Percentiles rank a stretch among this genome's conserved stretches.
Conservation (phyloP, 2,329 filamentous ascomycete genomes). For the Thielaviopsis euricoi region DNA sequence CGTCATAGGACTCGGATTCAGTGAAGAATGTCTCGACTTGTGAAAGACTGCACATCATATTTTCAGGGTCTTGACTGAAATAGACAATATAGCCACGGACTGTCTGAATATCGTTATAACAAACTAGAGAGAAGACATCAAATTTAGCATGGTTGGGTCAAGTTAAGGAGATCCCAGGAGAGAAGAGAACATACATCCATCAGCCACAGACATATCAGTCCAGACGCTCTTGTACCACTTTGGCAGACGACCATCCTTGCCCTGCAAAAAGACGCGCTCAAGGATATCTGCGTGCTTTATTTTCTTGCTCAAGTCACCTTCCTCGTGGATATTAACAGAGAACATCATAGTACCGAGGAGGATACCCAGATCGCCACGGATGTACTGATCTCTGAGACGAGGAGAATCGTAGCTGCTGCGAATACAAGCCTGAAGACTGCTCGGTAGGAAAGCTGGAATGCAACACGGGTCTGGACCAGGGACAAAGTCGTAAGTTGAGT, state of each 20-base stretch:
- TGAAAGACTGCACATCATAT: neutral
- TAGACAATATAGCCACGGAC: neutral
- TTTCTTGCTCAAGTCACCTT: neutral
- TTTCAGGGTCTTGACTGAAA: neutral
- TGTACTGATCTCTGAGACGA: too few relatives aligned
- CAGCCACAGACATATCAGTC: neutral
- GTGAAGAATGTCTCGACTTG: neutral
- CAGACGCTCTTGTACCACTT: neutral
- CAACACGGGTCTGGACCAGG: neutral
- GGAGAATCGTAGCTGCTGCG: too few relatives aligned
- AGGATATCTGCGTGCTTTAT: neutral
- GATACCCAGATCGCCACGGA: neutral
- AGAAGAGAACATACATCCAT: neutral
- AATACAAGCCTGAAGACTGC: neutral
- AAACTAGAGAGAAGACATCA: neutral
- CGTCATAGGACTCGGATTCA: too few relatives aligned
- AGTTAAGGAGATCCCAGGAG: neutral
- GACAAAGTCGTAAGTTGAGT: neutral
- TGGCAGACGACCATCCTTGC: neutral
- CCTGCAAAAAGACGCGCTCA: neutral
- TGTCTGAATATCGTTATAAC: neutral
- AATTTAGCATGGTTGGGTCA: neutral
- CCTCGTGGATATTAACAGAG: neutral
- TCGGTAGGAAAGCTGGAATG: neutral
- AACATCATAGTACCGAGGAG: neutral